A percentile compares a stretch with the other conserved stretches of the same genome.
Evolutionary conservation across 2,329 filamentous ascomycete genomes (phyloP).

Genomic region (Clonostachys rosea): DNA sequence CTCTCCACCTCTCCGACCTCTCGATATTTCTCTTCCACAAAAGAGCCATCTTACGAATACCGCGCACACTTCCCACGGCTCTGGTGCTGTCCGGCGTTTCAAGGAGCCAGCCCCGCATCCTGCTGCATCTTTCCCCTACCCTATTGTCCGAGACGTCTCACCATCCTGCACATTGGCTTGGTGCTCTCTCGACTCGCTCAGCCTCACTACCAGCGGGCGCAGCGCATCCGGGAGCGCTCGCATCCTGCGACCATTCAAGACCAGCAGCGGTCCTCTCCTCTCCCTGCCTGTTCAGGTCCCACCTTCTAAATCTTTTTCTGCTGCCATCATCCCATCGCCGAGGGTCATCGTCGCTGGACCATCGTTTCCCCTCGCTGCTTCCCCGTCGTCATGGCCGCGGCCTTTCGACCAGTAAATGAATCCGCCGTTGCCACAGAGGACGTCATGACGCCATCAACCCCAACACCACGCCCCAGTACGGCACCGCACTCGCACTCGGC

Average conservation of each 20-base stretch:
- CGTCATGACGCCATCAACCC: slow-evolving; percentile 27
- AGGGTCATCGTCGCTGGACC: background rate
- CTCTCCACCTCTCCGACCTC: background rate
- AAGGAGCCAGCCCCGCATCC: background rate
- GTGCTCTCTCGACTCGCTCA: background rate
- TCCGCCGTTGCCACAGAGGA: slow-evolving; percentile 15
- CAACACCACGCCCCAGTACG: slow-evolving; percentile 26
- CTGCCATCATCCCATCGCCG: background rate
- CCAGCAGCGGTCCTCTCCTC: background rate
- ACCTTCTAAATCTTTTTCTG: too few relatives aligned
- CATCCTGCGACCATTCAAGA: background rate
- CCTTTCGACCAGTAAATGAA: slow-evolving; percentile 40
- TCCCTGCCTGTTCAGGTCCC: too few relatives aligned
- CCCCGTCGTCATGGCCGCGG: slow-evolving; percentile 33
- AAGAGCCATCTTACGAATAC: too few relatives aligned
- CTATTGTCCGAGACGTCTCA: background rate
- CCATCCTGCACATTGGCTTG: background rate
- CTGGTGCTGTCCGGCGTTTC: too few relatives aligned
- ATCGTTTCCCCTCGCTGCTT: background rate
- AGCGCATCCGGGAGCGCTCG: background rate
- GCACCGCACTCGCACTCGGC: slow-evolving; percentile 17
- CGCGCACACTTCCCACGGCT: too few relatives aligned
- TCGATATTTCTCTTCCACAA: background rate
- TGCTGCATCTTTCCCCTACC: background rate
- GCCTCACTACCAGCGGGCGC: background rate